Evolutionary conservation across 768 basidiomycete species (phyloP).

Genomic region (Psilocybe subaeruginosa): DNA sequence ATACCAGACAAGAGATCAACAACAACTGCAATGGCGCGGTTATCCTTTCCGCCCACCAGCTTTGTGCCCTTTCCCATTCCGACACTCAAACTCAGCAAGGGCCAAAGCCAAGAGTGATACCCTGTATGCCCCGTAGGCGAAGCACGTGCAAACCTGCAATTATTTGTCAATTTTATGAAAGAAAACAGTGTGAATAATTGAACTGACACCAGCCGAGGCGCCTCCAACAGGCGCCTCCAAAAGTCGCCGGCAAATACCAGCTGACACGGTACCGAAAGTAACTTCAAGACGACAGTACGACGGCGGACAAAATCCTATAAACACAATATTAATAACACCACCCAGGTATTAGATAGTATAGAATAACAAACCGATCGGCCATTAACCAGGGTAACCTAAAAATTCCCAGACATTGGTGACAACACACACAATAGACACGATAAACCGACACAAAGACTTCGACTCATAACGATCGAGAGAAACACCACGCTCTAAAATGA

Average conservation of each 20-base stretch:
- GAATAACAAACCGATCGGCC: constrained; percentile 2
- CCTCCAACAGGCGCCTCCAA: constrained; percentile 10
- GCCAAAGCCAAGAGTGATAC: constrained; percentile 5
- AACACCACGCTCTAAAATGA: constrained; percentile 2
- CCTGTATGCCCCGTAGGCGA: constrained; percentile 4
- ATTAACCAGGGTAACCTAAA: constrained; percentile 2
- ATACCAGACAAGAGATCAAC: constrained; percentile 15
- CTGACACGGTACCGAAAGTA: constrained; percentile 9
- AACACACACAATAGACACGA: constrained; percentile 8
- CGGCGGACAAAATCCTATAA: constrained; percentile 4
- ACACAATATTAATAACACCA: not conserved
- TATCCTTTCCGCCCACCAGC: constrained; percentile 6
- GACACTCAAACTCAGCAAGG: constrained; percentile 2
- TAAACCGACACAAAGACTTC: not conserved
- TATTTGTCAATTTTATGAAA: not conserved
- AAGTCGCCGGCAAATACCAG: constrained; percentile 3
- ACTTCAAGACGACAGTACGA: constrained; percentile 9
- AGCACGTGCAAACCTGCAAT: constrained; percentile 4
- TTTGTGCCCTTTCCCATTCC: constrained; percentile 18
- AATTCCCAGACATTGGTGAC: constrained; percentile 2
- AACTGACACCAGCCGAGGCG: constrained; percentile 14
- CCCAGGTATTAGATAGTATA: not conserved
- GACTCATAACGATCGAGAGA: constrained; percentile 11
- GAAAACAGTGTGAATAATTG: not conserved
- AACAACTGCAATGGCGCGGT: constrained; percentile 11